Base-by-base conservation (phyloP, 345 rosid genomes). In the Dipteronia sinensis region DNA sequence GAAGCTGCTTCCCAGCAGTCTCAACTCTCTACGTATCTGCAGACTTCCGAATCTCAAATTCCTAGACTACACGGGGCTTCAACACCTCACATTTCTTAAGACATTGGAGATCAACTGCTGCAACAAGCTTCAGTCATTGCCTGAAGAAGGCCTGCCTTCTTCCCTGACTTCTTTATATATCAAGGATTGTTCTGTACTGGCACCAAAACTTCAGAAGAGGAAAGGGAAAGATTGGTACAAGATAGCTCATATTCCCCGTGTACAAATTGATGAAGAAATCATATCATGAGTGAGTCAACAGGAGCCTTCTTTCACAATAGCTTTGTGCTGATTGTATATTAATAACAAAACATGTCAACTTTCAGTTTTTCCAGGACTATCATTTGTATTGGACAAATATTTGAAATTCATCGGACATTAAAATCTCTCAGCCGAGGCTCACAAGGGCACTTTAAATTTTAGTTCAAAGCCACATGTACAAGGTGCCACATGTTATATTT, bases 31-130 rank as follows among this genome's bases (percentile, higher is more conserved):
- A 27, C 29, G 81, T 56, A 83, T 86, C 53, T 77, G 83, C 51
- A 19, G 77, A 20, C 76, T 83, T 56, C 27, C 42, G 1, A 73
- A 79, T 38, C 86, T 86, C 73, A 65, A 1, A 13, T 12, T 22
- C 46, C 44, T 83, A 70, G 49, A 66, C 1, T 67, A 22, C 3
- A 75, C 34, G 34, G 85, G 84, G 70, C 79, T 86, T 77, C 65
- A 56, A 56, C 67, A 85, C 20, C 64, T 78, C 8, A 77, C 22
- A 12, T 66, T 11, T 56, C 81, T 83, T 3, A 77, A 79, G 78
- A 78, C 51, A 4, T 6, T 86, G 56, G 84, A 78, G 81, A 81
- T 86, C 72, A 67, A 56, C 51, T 70, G 80, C 65, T 83, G 86
- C 67, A 77, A 71, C 72, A 83, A 79, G 78, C 83, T 83, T 65